Base-by-base conservation (phyloP, 768 basidiomycete species). In the Rhodosporidiobolus odoratus region DNA sequence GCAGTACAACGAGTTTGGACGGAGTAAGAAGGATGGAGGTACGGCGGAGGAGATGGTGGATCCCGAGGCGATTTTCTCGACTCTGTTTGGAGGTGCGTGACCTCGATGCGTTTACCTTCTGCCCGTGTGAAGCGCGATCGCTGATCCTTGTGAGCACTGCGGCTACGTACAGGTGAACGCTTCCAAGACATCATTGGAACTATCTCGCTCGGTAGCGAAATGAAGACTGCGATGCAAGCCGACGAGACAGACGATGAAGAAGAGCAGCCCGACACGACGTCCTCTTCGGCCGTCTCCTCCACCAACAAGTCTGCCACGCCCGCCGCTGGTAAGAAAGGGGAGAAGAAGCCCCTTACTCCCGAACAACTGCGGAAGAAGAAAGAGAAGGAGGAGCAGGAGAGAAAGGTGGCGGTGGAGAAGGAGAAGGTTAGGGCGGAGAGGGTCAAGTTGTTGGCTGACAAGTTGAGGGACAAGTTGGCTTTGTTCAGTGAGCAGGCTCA, bases 221-320 rank as follows among this genome's bases (percentile, higher is more conserved):
- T 95, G 92, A 95, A 95, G 82, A 84, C 88, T 4, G 92, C 91
- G 7, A 79, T 94, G 77, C 92, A 94, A 77, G 91, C 93, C 77
- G 91, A 87, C 0, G 89, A 89, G 45, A 9, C 89, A 59, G 85
- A 83, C 12, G 69, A 71, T 32, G 65, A 65, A 2, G 71, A 62
- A 17, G 66, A 59, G 17, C 58, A 59, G 12, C 25, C 32, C 32
- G 8, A 37, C 32, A n/a, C 64, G 15, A 50, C 59, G 25, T 48
- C 47, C 32, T 27, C 62, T 23, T 30, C 62, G 6, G 34, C 62
- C 19, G 25, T 32, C 25, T 27, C 35, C 16, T 6, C 56, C 12
- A 34, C 70, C 6, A 19, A 53, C 15, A 58, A 47, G 54, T 21
- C 37, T 5, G 38, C 32, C 10, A 69, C 65, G 35, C 52, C 69